Base-by-base conservation (phyloP, 2,329 filamentous ascomycete genomes). In the Aspergillus novofumigatus region DNA sequence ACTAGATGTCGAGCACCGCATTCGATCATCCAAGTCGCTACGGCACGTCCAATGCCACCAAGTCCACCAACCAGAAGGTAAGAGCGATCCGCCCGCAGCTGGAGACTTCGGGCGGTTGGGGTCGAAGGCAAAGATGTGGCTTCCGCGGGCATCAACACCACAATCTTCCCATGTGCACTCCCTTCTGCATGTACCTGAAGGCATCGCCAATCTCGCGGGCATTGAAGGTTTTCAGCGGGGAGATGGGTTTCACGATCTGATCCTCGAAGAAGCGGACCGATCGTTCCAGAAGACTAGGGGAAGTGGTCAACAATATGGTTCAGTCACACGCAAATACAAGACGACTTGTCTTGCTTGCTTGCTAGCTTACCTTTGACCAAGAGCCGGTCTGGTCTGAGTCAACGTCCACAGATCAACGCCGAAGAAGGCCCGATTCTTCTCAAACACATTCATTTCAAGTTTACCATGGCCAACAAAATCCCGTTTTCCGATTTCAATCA, bases 91-190 rank as follows among this genome's bases (percentile, higher is more conserved):
- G 26, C 4, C 26, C 26, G 26, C 26, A 28, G 26, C 26, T 28
- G 26, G 26, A 0, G 20, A 1, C 4, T 41, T 41, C n/a, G 59
- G 51, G 4, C 21, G 38, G 4, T 17, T 42, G 23, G 49, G 41
- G 9, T 50, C 35, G 41, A 10, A 25, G 3, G 38, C 26, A 7
- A 49, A 9, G 6, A 59, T n/a, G 1, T 50, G 49, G 17, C 51
- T 6, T 28, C 41, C 2, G 49, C 42, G 2, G 52, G 35, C 2
- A 58, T 51, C 3, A 52, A 41, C 2, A 64, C 26, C 1, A 80
- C 72, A 25, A 80, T 55, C 79, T 80, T 2, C 77, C 78, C 20
- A 75, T 76, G 56, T 80, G 76, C 1, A 65, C 62, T 1, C 75
- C 77, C 1, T 64, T 66, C 54, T 79, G 75, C 69, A 81, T 72